Conservation (phyloP, 192 early-diverging fungal genomes). For the Lobosporangium transversale region DNA sequence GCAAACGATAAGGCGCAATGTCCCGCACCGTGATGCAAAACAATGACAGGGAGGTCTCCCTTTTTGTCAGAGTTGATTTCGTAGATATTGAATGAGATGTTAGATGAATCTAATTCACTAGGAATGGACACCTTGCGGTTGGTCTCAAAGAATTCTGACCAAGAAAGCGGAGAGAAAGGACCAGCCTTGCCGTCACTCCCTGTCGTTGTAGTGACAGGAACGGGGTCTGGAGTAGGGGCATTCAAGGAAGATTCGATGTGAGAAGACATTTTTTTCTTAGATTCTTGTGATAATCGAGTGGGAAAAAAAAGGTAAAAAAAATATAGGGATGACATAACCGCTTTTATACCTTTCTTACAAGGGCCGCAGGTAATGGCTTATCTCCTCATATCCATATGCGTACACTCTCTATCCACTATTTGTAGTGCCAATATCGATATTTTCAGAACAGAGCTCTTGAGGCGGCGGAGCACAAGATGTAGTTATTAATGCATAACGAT, state of each 20-base stretch:
- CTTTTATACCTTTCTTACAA: conserved; percentile 1
- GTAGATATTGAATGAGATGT: conserved; percentile 12
- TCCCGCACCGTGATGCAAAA: conserved; percentile 69
- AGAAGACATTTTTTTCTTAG: no score
- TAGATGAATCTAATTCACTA: background rate
- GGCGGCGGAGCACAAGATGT: no score
- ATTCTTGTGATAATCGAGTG: background rate
- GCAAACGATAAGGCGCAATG: conserved; percentile 68
- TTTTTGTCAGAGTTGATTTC: conserved; percentile 18
- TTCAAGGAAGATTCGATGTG: no score
- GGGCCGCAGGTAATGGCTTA: no score
- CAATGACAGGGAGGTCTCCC: conserved; percentile 54
- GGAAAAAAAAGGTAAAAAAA: background rate
- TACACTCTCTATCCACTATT: no score
- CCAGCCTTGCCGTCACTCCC: background rate
- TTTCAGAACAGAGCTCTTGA: no score
- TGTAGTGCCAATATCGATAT: no score
- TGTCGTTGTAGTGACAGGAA: background rate
- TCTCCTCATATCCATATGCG: no score
- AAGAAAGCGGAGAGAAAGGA: conserved; percentile 8
- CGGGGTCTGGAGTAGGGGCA: background rate
- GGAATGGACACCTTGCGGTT: conserved; percentile 22
- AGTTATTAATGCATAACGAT: no score
- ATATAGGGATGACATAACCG: background rate
- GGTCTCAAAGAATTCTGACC: conserved; percentile 20